Evolutionary conservation across 1,139 yeast species (phyloP).

Genomic region (Geotrichum fermentans): DNA sequence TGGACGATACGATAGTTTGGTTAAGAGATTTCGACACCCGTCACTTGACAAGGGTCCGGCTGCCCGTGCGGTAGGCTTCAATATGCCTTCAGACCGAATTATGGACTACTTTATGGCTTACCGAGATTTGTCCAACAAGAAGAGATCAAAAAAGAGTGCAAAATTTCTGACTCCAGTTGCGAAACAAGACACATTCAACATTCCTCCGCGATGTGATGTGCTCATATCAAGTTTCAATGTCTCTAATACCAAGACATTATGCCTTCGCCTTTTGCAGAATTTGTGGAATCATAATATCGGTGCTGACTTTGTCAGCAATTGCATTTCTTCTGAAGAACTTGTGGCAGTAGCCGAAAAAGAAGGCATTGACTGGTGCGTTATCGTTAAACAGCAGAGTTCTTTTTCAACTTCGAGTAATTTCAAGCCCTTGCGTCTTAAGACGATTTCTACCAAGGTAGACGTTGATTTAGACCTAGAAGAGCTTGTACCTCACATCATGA

Average conservation of each 20-base stretch:
- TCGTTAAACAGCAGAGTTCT: conserved; percentile 56
- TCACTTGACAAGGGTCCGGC: conserved; percentile 43
- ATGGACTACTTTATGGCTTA: conserved; percentile 46
- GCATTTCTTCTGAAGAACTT: conserved; percentile 61
- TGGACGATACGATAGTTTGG: conserved; percentile 78
- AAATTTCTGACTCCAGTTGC: conserved; percentile 22
- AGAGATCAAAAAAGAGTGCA: conserved; percentile 23
- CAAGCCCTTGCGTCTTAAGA: conserved; percentile 70
- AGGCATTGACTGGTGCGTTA: conserved; percentile 69
- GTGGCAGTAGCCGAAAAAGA: conserved; percentile 58
- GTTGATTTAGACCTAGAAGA: conserved; percentile 68
- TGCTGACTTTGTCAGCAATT: conserved; percentile 58
- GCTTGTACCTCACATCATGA: conserved; percentile 46
- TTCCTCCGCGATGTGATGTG: conserved; percentile 63
- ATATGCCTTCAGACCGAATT: conserved; percentile 61
- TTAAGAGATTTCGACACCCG: conserved; percentile 57
- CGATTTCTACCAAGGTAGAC: conserved; percentile 56
- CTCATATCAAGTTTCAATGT: conserved; percentile 64
- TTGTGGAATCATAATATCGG: conserved; percentile 70
- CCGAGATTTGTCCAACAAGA: conserved; percentile 26
- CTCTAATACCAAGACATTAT: conserved; percentile 45
- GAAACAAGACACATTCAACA: conserved; percentile 22
- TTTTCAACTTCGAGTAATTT: conserved; percentile 43
- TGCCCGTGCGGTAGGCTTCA: conserved; percentile 75
- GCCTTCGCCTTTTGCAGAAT: conserved; percentile 55